These are phyloP conservation scores for Pichia sporocuriosa DNA, from an alignment of 805 yeast species.

Conservation along the genomic window DNA sequence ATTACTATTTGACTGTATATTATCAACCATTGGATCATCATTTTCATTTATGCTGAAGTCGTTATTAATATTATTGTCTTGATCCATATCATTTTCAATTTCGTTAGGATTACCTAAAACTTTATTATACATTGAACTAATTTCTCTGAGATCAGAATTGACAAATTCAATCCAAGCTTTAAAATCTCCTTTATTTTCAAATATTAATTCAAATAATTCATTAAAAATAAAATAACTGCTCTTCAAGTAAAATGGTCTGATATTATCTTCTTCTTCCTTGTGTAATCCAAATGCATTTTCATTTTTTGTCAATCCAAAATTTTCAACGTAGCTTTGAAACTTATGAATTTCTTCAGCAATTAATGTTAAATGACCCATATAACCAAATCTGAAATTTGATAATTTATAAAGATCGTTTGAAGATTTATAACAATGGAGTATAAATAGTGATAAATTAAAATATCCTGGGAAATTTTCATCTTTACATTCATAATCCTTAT, in stretches of 20 bases:
- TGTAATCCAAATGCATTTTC: conserved; percentile 28
- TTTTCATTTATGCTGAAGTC: no score
- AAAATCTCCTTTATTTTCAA: conserved; percentile 18
- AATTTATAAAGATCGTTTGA: conserved; percentile 28
- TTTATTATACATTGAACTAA: conserved; percentile 50
- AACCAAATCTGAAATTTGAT: conserved; percentile 44
- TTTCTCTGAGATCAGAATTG: conserved; percentile 40
- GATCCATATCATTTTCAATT: conserved; percentile 9
- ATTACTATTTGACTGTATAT: conserved; percentile 1
- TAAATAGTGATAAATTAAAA: conserved; percentile 27
- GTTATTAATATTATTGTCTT: conserved; percentile 8
- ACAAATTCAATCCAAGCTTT: conserved; percentile 45
- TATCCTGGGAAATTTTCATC: conserved; percentile 26
- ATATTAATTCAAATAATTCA: conserved; percentile 28
- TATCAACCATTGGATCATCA: conserved; percentile 3
- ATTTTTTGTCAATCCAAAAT: conserved; percentile 29
- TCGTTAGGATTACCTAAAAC: conserved; percentile 45
- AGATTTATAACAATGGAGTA: conserved; percentile 24
- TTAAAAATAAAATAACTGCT: conserved; percentile 29
- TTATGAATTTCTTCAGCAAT: conserved; percentile 56
- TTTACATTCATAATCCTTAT: conserved; percentile 10
- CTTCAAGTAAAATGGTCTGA: conserved; percentile 25
- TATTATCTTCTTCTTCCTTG: conserved; percentile 23
- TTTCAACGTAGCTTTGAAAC: conserved; percentile 35
- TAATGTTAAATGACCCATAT: conserved; percentile 52